Base-by-base conservation (phyloP, 257 asterid species). In the Rauvolfia tetraphylla region DNA sequence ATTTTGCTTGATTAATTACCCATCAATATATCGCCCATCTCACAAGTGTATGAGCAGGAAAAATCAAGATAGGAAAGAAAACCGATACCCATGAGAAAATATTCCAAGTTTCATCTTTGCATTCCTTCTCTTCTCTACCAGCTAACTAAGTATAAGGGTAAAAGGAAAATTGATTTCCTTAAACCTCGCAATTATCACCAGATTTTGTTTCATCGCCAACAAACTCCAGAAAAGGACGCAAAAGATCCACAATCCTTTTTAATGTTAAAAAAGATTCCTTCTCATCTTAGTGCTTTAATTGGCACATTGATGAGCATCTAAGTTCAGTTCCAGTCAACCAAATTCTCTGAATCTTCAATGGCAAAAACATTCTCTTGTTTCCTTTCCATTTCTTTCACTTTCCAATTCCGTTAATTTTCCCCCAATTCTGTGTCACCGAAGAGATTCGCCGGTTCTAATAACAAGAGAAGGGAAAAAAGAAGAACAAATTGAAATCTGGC, bases 331-430 rank as follows among this genome's bases (percentile, higher is more conserved):
- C 61, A 42, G 22, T 42, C 38, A 10, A 61, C 39, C 14, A 74
- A 27, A 74, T 42, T 27, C 9, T 77, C 71, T 38, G 20, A 58
- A n/a, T 42, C 58, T 70, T 14, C 49, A 7, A 39, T 34, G 0
- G 18, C 48, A 69, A 27, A 62, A 62, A 49, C n/a, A 62, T 75
- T 62, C 75, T 44, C 29, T 41, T 65, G 39, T 72, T 44, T 39
- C 48, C 38, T 44, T 59, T 41, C 15, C 44, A 25, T 8, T 29
- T 34, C 13, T 36, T 36, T 34, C n/a, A 67, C 29, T 38, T 67
- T 36, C 54, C 76, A 56, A 18, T 38, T 38, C 20, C 53, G 18
- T 73, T 57, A 25, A 56, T 63, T 34, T 75, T 22, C 59, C 31
- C 57, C 25, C 25, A 62, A 33, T 62, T 63, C 72, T 27, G 17